These are phyloP conservation scores for Coprinopsis sp. DNA, from an alignment of 768 basidiomycete genomes.

Conservation along the genomic window DNA sequence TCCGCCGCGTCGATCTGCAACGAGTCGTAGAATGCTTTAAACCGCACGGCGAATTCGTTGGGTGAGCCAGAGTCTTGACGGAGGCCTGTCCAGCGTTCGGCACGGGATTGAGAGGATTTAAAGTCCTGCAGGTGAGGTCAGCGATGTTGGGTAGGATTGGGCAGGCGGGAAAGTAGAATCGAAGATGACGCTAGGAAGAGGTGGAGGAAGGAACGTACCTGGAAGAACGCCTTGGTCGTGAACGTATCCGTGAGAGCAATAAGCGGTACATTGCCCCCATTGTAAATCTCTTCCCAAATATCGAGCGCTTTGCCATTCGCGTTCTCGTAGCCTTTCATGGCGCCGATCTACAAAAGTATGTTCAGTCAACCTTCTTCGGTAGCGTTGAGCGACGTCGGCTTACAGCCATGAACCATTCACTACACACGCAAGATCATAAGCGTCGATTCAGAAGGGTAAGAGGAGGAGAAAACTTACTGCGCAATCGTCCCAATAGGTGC, in stretches of 20 bases:
- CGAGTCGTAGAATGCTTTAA: slow-evolving; percentile 64
- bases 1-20: slow-evolving; percentile 62
- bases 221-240: slow-evolving; percentile 81
- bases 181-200: no score
- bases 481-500: slow-evolving; percentile 77
- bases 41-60: slow-evolving; percentile 68
- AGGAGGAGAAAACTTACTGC: slow-evolving; percentile 50
- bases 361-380: slow-evolving; percentile 1
- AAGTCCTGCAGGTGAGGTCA: no score
- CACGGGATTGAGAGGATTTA: slow-evolving; percentile 48
- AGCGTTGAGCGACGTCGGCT: slow-evolving; percentile 18
- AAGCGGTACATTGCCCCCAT: slow-evolving; percentile 40
- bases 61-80: slow-evolving; percentile 96
- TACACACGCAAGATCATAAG: slow-evolving; percentile 4
- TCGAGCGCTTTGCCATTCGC: slow-evolving; percentile 72
- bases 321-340: slow-evolving; percentile 75
- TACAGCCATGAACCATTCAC: slow-evolving; percentile 92
- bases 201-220: slow-evolving; percentile 42
- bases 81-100: slow-evolving; percentile 71
- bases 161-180: neutral
- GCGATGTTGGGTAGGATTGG: no score
- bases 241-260: slow-evolving; percentile 95
- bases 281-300: slow-evolving; percentile 81
- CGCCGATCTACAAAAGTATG: slow-evolving; percentile 61
- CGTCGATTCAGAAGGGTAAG: neutral